Evolutionary conservation across 1,139 yeast genomes (phyloP).

Genomic region (Pichia sp.): DNA sequence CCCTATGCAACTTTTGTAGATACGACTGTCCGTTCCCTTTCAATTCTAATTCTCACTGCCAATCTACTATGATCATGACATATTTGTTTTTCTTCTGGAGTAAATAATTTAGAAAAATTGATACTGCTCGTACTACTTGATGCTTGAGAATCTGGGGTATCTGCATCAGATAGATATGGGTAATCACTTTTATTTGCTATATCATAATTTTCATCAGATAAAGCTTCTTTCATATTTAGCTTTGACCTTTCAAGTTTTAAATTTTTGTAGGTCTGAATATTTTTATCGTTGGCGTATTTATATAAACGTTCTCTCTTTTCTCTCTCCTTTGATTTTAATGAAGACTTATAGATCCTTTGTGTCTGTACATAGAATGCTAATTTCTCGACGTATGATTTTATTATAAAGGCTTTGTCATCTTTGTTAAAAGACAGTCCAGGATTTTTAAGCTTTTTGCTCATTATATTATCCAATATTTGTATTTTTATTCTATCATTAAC

Average conservation of each 20-base stretch:
- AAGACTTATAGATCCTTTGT: slow-evolving; percentile 47
- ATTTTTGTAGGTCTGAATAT: slow-evolving; percentile 16
- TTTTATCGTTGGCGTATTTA: slow-evolving; percentile 8
- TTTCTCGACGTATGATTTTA: slow-evolving; percentile 39
- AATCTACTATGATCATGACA: slow-evolving; percentile 26
- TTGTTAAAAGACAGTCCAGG: slow-evolving; percentile 27
- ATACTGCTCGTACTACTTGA: slow-evolving; percentile 15
- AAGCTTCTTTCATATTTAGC: slow-evolving; percentile 4
- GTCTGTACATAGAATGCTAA: slow-evolving; percentile 57
- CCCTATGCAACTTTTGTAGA: not conserved
- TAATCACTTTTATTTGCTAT: slow-evolving; percentile 5
- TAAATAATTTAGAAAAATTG: slow-evolving; percentile 12
- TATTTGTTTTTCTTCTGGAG: slow-evolving; percentile 21
- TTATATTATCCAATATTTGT: slow-evolving; percentile 31
- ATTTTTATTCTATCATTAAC: slow-evolving; percentile 31
- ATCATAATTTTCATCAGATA: slow-evolving; percentile 2
- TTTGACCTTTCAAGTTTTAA: slow-evolving; percentile 18
- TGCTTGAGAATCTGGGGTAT: slow-evolving; percentile 15
- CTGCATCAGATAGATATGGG: slow-evolving; percentile 15
- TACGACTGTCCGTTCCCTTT: slow-evolving; percentile 22
- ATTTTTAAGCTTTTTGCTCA: slow-evolving; percentile 23
- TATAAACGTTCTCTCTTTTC: slow-evolving; percentile 9
- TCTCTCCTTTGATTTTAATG: slow-evolving; percentile 28
- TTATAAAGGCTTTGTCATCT: slow-evolving; percentile 39
- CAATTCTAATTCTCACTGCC: slow-evolving; percentile 28